These are phyloP conservation scores for Penicillium flavigenum DNA, from an alignment of 495 filamentous ascomycete species.

Conservation along the genomic window DNA sequence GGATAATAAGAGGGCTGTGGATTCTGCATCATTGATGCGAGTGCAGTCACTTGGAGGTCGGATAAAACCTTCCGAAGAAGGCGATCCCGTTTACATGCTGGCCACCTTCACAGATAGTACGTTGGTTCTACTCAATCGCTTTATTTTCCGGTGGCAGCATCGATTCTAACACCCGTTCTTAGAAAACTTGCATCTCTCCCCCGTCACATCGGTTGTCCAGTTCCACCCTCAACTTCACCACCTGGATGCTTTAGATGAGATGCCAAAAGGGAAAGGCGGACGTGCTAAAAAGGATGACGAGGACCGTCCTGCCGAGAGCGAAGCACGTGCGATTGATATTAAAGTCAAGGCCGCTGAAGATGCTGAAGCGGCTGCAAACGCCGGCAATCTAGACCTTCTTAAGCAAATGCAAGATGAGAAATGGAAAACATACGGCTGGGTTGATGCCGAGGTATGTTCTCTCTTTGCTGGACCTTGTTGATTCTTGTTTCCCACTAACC, in stretches of 20 bases:
- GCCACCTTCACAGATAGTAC: slow-evolving; percentile 65
- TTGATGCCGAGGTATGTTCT: slow-evolving; percentile 63
- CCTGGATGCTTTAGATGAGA: slow-evolving; percentile 64
- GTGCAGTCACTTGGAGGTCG: slow-evolving; percentile 65
- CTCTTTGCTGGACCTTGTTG: background rate
- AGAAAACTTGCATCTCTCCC: slow-evolving; percentile 70
- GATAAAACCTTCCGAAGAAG: slow-evolving; percentile 55
- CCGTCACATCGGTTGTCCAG: slow-evolving; percentile 66
- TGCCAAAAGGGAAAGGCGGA: slow-evolving; percentile 32
- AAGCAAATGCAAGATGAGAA: slow-evolving; percentile 64
- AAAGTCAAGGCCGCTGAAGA: slow-evolving; percentile 64
- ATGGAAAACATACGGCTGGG: slow-evolving; percentile 63
- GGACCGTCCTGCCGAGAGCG: slow-evolving; percentile 44
- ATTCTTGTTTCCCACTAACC: slow-evolving; percentile 19
- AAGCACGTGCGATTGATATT: slow-evolving; percentile 65
- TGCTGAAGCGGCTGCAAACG: slow-evolving; percentile 47
- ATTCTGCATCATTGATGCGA: slow-evolving; percentile 31
- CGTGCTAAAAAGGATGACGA: slow-evolving; percentile 48
- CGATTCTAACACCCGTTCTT: slow-evolving; percentile 14
- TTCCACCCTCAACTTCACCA: slow-evolving; percentile 74
- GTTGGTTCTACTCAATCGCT: slow-evolving; percentile 22
- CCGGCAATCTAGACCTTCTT: slow-evolving; percentile 54
- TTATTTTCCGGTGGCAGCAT: slow-evolving; percentile 7
- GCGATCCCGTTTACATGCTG: slow-evolving; percentile 68
- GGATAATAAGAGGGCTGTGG: slow-evolving; percentile 40